Base-by-base conservation (phyloP, 768 basidiomycete genomes). In the Suillus brevipes region DNA sequence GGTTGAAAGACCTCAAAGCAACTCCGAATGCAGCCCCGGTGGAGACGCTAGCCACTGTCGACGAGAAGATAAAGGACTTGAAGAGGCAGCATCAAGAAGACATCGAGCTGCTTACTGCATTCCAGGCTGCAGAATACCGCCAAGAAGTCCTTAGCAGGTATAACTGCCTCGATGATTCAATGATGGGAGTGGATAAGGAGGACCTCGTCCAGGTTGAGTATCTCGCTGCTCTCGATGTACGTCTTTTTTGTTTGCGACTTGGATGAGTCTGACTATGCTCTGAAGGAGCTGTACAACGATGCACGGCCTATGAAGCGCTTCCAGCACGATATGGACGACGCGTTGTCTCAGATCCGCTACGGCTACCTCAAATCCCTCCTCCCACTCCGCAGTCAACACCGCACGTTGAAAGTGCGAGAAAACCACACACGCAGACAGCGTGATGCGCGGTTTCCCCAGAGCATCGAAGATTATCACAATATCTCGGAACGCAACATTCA, bases 401-500 rank as follows among this genome's bases (percentile, higher is more conserved):
- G 63, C 25, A 3, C 0, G 0, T 68, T 74, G 43, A 65, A 60
- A 18, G 12, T n/a, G 6, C 50, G 66, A 56, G 78, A 79, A 60
- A 65, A 64, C 40, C 16, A 40, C 0, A 64, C 64, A 25, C 75
- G 72, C 18, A 70, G 69, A 52, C 64, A 52, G 20, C 76, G 73
- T n/a, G 77, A 79, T 61, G 70, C 74, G 5, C 71, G 69, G 59
- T 81, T 81, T 50, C 80, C 80, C 2, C 65, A 62, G 47, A 72
- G 65, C 34, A 56, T 70, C 38, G 65, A 63, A 3, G 75, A 76
- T 40, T 82, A 74, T 65, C 65, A 71, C 13, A 61, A 67, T 4
- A 76, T 79, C 60, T 65, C 66, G 2, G 75, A 72, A 8, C 79
- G 79, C 23, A 84, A 86, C 31, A 71, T 78, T 0, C 80, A 84